Conservation (phyloP, 129 eudicot species). For the Artemisia annua region DNA sequence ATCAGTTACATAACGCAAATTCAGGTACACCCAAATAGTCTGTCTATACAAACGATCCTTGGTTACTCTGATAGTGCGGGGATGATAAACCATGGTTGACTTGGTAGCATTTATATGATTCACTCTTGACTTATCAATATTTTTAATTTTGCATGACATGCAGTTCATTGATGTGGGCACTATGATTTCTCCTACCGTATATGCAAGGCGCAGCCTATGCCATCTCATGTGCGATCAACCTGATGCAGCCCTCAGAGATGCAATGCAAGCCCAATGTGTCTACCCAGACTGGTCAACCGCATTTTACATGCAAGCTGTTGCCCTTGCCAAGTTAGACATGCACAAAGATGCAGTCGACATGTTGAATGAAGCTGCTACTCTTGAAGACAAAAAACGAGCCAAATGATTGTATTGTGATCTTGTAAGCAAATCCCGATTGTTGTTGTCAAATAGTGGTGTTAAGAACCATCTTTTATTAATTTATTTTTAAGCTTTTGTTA, state of each 20-base stretch:
- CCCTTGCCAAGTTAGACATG: slow-evolving; percentile 90
- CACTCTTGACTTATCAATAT: background rate
- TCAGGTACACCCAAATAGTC: too few relatives aligned
- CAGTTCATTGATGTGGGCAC: slow-evolving; percentile 96
- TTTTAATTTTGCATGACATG: background rate
- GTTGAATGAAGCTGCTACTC: slow-evolving; percentile 84
- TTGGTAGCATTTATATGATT: background rate
- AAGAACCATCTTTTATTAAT: slow-evolving; percentile 13
- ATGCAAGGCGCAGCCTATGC: slow-evolving; percentile 83
- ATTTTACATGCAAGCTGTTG: slow-evolving; percentile 95
- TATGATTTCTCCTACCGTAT: slow-evolving; percentile 90
- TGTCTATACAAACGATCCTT: too few relatives aligned
- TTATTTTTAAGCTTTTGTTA: slow-evolving; percentile 16
- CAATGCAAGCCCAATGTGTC: slow-evolving; percentile 98
- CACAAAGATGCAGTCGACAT: slow-evolving; percentile 94
- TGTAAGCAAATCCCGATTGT: slow-evolving; percentile 13
- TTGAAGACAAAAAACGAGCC: slow-evolving; percentile 74
- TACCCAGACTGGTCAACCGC: slow-evolving; percentile 96
- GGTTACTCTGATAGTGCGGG: background rate
- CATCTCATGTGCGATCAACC: slow-evolving; percentile 89
- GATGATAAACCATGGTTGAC: background rate
- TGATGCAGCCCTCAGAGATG: slow-evolving; percentile 91
- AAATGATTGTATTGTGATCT: slow-evolving; percentile 28
- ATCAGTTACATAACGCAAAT: too few relatives aligned
- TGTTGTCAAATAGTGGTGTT: slow-evolving; percentile 21